Evolutionary conservation across 1,284 basidiomycete species (phyloP).

Genomic region (Mrakiaceae sp.): DNA sequence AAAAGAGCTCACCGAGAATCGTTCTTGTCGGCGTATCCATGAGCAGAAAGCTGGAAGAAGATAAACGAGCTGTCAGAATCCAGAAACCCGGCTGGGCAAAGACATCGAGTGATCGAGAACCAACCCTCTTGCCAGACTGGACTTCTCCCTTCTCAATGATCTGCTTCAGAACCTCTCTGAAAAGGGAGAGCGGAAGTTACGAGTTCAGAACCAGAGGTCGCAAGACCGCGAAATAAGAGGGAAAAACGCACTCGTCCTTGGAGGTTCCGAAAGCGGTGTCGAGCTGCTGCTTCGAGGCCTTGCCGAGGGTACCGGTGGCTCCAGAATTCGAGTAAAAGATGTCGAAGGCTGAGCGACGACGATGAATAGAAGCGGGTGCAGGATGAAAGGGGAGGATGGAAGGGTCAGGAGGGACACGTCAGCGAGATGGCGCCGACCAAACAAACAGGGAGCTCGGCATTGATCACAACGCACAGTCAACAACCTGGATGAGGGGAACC

Average conservation of each 20-base stretch:
- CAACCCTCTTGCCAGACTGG: too few species aligned
- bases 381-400: background rate
- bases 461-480: constrained; percentile 27
- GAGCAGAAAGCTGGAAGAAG: too few species aligned
- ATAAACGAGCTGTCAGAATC: too few species aligned
- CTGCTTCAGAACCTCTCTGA: too few species aligned
- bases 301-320: constrained; percentile 54
- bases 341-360: constrained; percentile 38
- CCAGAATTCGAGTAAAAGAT: constrained; percentile 53
- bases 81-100: too few species aligned
- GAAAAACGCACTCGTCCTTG: constrained; percentile 38
- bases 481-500: constrained; percentile 54
- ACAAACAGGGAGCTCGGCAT: background rate
- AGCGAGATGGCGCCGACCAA: background rate
- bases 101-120: too few species aligned
- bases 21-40: too few species aligned
- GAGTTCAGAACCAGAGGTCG: too few species aligned
- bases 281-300: constrained; percentile 63
- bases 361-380: constrained; percentile 19
- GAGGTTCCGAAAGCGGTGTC: constrained; percentile 54
- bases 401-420: background rate
- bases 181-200: too few species aligned
- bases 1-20: too few species aligned
- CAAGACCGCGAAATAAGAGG: background rate
- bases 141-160: too few species aligned